Base-by-base conservation (phyloP, 2,329 filamentous ascomycete genomes). In the Trichoderma simmonsii region DNA sequence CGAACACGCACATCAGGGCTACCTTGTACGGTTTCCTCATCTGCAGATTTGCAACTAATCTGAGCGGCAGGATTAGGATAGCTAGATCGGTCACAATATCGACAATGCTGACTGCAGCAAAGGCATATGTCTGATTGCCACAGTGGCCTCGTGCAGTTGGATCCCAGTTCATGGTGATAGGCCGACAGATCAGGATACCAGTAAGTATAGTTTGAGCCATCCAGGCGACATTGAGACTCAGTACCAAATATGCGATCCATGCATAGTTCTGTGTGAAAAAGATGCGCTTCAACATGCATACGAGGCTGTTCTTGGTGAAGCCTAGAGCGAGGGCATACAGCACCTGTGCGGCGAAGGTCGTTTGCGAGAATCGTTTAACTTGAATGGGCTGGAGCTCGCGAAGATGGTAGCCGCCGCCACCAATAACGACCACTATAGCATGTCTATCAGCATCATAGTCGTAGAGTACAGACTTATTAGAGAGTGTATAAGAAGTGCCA, bases 281-380 rank as follows among this genome's bases (percentile, higher is more conserved):
- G 36, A 76, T 75, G 34, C 74, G 72, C 63, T 76, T 74, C 14
- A 76, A 71, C 75, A 76, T 75, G 70, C 56, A 72, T 15, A 72
- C 73, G 39, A 76, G 74, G 70, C 74, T 75, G 48, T 74, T 75
- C 39, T 76, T 76, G 14, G 73, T 73, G 11, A 71, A 75, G 3
- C 75, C 75, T 1, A 76, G 71, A 12, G 71, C 60, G 8, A 75
- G 21, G 11, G 75, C 74, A 56, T 76, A 76, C 2, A 76, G n/a
- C 6, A 76, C 67, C 51, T 75, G 72, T 6, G 69, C 69, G 3
- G 74, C 75, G 62, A 75, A 76, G 3, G 61, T 54, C 3, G 71
- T 71, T 39, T 76, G 72, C 18, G 72, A 73, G 14, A 73, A 73
- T 36, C 71, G 70, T 24, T 28, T 60, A 6, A 70, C 28, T 8